Evolutionary conservation across 352 stramenopile genomes (phyloP).

Genomic region (Globisporangium rhizosaccharum): DNA sequence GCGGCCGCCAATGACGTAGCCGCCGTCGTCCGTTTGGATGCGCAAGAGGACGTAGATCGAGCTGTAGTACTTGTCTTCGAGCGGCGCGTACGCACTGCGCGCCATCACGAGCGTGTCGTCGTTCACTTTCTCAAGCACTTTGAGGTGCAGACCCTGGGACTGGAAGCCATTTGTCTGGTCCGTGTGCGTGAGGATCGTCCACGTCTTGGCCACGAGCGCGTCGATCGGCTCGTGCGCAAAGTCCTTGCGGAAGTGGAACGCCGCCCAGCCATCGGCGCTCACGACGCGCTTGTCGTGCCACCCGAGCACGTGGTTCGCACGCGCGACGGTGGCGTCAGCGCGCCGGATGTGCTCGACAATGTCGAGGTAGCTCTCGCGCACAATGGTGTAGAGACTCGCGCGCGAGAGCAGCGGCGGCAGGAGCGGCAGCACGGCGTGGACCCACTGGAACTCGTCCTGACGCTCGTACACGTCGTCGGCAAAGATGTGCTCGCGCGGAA

Average conservation of each 20-base stretch:
- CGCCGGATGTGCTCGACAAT: constrained; percentile 16
- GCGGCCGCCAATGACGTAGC: constrained; percentile 20
- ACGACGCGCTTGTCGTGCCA: constrained; percentile 24
- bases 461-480: neutral
- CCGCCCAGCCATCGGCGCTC: constrained; percentile 8
- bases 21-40: constrained; percentile 9
- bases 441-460: constrained; percentile 15
- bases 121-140: constrained; percentile 25
- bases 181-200: constrained; percentile 21
- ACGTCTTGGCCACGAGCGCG: constrained; percentile 17
- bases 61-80: constrained; percentile 12
- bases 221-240: constrained; percentile 19
- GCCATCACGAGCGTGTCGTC: constrained; percentile 21
- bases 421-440: constrained; percentile 14
- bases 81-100: constrained; percentile 18
- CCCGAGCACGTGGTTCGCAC: constrained; percentile 24
- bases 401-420: constrained; percentile 11
- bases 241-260: constrained; percentile 25
- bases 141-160: constrained; percentile 27
- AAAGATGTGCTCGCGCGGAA: neutral
- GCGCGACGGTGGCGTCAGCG: constrained; percentile 9
- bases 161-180: constrained; percentile 23
- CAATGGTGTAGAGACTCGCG: constrained; percentile 2
- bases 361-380: constrained; percentile 8
- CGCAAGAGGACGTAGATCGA: constrained; percentile 19